Conservation (phyloP, 306 rosid genomes). For the Styphnolobium japonicum region DNA sequence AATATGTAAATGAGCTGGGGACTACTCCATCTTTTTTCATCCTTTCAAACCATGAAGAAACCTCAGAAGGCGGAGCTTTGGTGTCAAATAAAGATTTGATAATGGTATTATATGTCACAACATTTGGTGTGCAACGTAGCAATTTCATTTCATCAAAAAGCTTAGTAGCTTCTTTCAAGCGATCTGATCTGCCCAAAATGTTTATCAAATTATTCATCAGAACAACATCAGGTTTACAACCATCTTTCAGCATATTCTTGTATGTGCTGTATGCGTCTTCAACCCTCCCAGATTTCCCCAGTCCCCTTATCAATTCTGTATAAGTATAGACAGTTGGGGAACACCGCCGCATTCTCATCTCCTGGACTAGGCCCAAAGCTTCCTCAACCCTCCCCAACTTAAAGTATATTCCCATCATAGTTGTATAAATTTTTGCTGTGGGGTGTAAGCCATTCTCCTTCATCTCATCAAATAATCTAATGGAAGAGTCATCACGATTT, state of each 20-base stretch:
- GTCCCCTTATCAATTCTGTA: conserved; percentile 82
- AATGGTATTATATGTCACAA: conserved; percentile 76
- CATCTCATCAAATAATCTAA: conserved; percentile 83
- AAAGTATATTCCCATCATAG: conserved; percentile 61
- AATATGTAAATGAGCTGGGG: conserved; percentile 84
- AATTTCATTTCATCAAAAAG: conserved; percentile 68
- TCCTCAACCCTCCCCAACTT: conserved; percentile 65
- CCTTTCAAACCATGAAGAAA: conserved; percentile 75
- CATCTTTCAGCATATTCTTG: conserved; percentile 61
- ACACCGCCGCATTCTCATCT: conserved; percentile 73
- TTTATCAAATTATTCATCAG: conserved; percentile 81
- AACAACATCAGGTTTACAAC: conserved; percentile 77
- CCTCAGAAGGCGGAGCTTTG: conserved; percentile 63
- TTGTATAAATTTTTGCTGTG: conserved; percentile 73
- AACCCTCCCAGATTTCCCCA: conserved; percentile 82
- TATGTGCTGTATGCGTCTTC: conserved; percentile 62
- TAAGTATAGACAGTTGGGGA: conserved; percentile 75
- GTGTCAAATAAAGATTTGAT: conserved; percentile 73
- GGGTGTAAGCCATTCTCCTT: conserved; percentile 86
- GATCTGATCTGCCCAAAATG: conserved; percentile 71
- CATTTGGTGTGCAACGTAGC: conserved; percentile 63
- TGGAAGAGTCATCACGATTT: conserved; percentile 65
- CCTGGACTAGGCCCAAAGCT: conserved; percentile 58
- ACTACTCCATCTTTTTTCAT: conserved; percentile 70
- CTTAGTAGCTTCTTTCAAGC: conserved; percentile 54